These are phyloP conservation scores for Apiotrichum veenhuisii DNA, from an alignment of 1,284 basidiomycete genomes.

Conservation along the genomic window DNA sequence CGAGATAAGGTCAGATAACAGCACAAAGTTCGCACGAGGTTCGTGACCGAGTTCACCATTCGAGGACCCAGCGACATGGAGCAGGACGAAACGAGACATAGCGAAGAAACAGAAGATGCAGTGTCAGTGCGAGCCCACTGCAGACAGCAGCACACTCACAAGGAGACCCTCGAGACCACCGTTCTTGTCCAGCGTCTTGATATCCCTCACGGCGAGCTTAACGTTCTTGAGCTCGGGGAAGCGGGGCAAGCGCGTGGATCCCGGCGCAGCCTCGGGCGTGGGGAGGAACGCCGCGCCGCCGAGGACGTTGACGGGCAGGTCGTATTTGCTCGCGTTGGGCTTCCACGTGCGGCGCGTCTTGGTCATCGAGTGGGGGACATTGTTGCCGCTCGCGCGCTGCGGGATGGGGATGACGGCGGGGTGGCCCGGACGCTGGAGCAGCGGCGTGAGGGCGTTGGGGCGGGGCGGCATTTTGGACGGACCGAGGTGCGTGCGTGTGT, in stretches of 20 bases:
- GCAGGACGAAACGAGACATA: background rate
- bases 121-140: background rate
- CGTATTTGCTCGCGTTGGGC: slow-evolving; percentile 66
- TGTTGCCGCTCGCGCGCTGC: slow-evolving; percentile 61
- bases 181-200: slow-evolving; percentile 44
- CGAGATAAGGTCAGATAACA: background rate
- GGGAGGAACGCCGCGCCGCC: slow-evolving; percentile 10
- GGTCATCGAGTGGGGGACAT: slow-evolving; percentile 81
- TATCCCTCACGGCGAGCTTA: slow-evolving; percentile 37
- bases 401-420: slow-evolving; percentile 44
- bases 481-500: no score
- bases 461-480: slow-evolving; percentile 16
- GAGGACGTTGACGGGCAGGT: slow-evolving; percentile 34
- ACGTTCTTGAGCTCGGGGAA: slow-evolving; percentile 30
- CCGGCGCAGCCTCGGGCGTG: background rate
- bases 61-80: background rate
- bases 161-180: slow-evolving; percentile 48
- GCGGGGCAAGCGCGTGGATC: background rate
- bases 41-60: background rate
- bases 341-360: slow-evolving; percentile 89
- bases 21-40: background rate
- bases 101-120: background rate
- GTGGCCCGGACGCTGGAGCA: slow-evolving; percentile 28
- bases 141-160: slow-evolving; percentile 26
- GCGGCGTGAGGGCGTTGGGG: slow-evolving; percentile 5